Percentiles rank a stretch among this genome's conserved stretches.
phyloP scores from a whole-genome alignment of 495 filamentous ascomycete species.

The Glonium stellatum region DNA sequence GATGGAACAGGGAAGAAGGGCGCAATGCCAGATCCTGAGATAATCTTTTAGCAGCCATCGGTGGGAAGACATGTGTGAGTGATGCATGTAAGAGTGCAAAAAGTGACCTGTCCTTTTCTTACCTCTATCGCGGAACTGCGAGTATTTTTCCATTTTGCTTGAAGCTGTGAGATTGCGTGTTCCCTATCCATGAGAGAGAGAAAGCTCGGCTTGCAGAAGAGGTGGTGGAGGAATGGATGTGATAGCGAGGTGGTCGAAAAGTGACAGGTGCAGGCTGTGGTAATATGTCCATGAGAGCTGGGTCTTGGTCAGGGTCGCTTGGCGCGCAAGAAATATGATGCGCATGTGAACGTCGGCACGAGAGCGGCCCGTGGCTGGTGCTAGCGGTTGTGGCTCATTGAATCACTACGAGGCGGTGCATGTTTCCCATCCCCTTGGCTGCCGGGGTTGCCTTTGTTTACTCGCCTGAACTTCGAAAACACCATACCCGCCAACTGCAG shows the following conservation, averaged over 20 bases:
- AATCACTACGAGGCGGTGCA: no score
- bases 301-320: no score
- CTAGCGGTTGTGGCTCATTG: no score
- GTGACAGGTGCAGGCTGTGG: neutral
- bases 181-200: conserved; percentile 20
- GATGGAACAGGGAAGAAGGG: conserved; percentile 80
- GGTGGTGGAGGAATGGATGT: no score
- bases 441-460: no score
- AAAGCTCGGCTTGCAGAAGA: neutral
- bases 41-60: conserved; percentile 7
- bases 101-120: conserved; percentile 19
- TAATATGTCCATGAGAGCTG: no score
- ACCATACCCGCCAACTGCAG: neutral
- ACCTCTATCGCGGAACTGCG: conserved; percentile 92
- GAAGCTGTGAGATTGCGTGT: neutral
- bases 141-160: conserved; percentile 85
- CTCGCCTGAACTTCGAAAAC: no score
- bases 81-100: conserved; percentile 5
- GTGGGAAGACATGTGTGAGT: neutral
- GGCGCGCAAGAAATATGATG: no score
- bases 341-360: no score
- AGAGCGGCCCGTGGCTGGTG: no score
- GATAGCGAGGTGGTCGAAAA: neutral
- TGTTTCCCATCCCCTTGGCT: no score
- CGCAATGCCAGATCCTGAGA: conserved; percentile 83